Base-by-base conservation (phyloP, 163 green algal species). In the Chlorella variabilis region DNA sequence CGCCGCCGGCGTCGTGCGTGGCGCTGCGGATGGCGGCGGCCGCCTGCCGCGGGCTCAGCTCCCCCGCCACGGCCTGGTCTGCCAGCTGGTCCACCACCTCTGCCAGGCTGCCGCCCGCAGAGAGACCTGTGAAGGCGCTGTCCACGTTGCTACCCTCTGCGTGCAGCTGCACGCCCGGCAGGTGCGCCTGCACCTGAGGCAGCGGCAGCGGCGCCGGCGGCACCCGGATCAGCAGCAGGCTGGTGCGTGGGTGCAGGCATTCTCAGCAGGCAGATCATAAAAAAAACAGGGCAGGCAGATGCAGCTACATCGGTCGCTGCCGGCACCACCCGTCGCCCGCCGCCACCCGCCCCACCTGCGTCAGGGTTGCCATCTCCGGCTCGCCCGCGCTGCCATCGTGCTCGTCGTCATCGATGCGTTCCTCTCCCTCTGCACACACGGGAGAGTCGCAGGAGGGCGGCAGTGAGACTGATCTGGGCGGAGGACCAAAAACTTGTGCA, bases 11-110 rank as follows among this genome's bases (percentile, higher is more conserved):
- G 36, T 31, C 42, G 42, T 42, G 70, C 31, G 71, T 79, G 38
- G 73, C 56, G 73, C 54, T 80, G 73, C 73, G 73, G 27, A 80
- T 80, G 73, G 73, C 73, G 56, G 54, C 73, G 18, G 73, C 73
- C 11, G 73, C 73, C 56, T 70, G 73, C 17, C 73, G 73, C 13
- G 73, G 73, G 54, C 54, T 70, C 15, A 80, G 38, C 27, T 80
- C 73, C 6, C 73, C 73, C 0, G 73, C 54, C 56, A 70, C 56
- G 15, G 54, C 73, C 73, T 70, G 73, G 51, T 67, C 34, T 20
- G 71, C 71, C 51, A 78, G 71, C 34, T 78, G 71, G 73, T 80
- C 73, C 4, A 70, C 38, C 25, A 70, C 56, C 20, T 80, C 73
- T 34, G 56, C 73, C 38, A 70, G 56, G 73, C 73, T 80, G 73